Evolutionary conservation across 441 rosid species (phyloP), one percentile per base, ranked within the genome.

Genomic region (Viola pubescens): DNA sequence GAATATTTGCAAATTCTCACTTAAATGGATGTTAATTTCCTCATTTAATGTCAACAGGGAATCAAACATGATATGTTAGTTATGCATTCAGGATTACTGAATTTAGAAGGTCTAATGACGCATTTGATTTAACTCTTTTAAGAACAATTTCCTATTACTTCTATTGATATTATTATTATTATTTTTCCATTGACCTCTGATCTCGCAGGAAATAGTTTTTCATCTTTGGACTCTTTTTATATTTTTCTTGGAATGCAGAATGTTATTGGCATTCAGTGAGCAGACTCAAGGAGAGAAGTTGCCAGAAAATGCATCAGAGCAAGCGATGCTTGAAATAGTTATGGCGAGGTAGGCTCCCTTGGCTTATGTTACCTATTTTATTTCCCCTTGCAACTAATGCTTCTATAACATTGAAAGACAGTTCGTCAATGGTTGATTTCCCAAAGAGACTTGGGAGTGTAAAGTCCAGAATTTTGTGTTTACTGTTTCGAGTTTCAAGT

Each of bases 261-360:
- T 92, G 98, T 81, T 92, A 69, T 74, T 77, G 77, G 72, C 88
- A 70, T 92, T 92, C 61, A 77, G 85, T 9, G 91, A 92, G 82
- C 96, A 92, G 78, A 74, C 84, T 44, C 83, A 81, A 61, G 86
- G 82, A 62, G 76, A 83, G 76, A 78, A 80, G 69, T 60, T 86
- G 54, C 84, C 91, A 9, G 87, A 81, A 73, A 75, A 86, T 70
- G 88, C 96, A 56, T 80, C 98, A 57, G 97, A 92, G 47, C 92
- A 87, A 74, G 74, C 84, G 73, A 82, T 92, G 97, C 94, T 92
- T 74, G 94, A 82, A 79, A 75, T 86, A 65, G 97, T 92, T 59
- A 92, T 92, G 98, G 66, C 74, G 68, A 83, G 94, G 98, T 89
- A 67, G 11, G 64, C 48, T 46, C 34, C 65, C 50, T 51, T 58